Conservation (phyloP, 257 asterid genomes). For the Phtheirospermum japonicum region DNA sequence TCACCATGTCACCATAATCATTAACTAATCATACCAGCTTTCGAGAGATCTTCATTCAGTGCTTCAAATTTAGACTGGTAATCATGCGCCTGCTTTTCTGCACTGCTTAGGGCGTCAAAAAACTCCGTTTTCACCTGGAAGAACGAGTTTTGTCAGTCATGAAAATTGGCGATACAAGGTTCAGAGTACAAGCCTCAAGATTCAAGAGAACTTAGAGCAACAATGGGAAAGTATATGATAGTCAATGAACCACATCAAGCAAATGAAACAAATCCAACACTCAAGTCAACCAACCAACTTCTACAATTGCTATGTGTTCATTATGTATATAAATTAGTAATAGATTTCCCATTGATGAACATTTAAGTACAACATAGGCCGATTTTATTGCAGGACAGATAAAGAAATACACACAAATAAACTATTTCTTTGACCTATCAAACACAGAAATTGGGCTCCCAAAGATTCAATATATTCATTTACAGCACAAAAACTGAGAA, state of each 20-base stretch:
- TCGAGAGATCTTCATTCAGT: constrained; percentile 52
- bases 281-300: constrained; percentile 22
- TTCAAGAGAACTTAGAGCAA: background rate
- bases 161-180: constrained; percentile 10
- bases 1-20: constrained; percentile 13
- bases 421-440: too few species aligned
- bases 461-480: background rate
- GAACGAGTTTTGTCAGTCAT: constrained; percentile 21
- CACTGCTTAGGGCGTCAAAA: constrained; percentile 87
- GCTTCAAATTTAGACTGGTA: constrained; percentile 62
- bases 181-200: constrained; percentile 10
- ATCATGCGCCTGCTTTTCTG: constrained; percentile 85
- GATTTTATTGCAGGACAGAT: too few species aligned
- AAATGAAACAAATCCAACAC: constrained; percentile 16
- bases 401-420: too few species aligned
- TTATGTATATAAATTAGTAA: background rate
- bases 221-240: constrained; percentile 14
- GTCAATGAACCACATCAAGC: constrained; percentile 23
- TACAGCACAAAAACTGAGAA: too few species aligned
- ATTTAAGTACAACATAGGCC: too few species aligned
- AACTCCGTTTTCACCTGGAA: constrained; percentile 89
- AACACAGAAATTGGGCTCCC: too few species aligned
- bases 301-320: background rate
- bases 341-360: constrained; percentile 1
- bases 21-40: constrained; percentile 55